These are phyloP conservation scores for Aspergillus sp. DNA, from an alignment of 2,329 filamentous ascomycete species.

Conservation along the genomic window DNA sequence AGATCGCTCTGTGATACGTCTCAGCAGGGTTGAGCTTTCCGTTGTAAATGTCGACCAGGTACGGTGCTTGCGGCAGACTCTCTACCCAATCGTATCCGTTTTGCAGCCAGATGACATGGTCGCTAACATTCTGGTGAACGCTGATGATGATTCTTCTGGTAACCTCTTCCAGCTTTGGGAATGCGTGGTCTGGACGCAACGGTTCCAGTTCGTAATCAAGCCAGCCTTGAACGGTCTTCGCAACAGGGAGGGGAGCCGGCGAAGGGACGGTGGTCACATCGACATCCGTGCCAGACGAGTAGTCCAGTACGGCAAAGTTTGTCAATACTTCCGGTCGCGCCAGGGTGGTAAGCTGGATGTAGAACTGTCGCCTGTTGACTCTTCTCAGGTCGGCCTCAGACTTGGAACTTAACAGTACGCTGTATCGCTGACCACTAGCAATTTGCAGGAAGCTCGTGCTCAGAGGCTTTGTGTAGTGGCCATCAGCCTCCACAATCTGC, in stretches of 20 bases:
- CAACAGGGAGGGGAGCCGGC: neutral
- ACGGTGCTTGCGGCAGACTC: conserved; percentile 33
- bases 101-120: conserved; percentile 28
- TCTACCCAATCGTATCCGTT: conserved; percentile 51
- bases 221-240: neutral
- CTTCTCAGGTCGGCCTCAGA: conserved; percentile 20
- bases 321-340: conserved; percentile 25
- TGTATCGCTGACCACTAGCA: conserved; percentile 60
- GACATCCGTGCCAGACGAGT: neutral
- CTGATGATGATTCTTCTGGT: conserved; percentile 52
- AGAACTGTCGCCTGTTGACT: conserved; percentile 49
- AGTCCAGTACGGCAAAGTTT: conserved; percentile 26
- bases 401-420: conserved; percentile 56
- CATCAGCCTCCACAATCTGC: conserved; percentile 62
- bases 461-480: conserved; percentile 29
- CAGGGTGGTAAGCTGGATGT: conserved; percentile 36
- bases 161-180: conserved; percentile 40
- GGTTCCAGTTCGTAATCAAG: neutral
- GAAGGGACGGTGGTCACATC: neutral
- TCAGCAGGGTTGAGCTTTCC: neutral
- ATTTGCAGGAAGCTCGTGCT: conserved; percentile 54
- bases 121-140: conserved; percentile 28
- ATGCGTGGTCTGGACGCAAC: neutral
- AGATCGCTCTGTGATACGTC: conserved; percentile 22
- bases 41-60: conserved; percentile 48